Evolutionary conservation across 257 asterid species (phyloP), one percentile per base, ranked within the genome.

Genomic region (Rubia yunnanensis): DNA sequence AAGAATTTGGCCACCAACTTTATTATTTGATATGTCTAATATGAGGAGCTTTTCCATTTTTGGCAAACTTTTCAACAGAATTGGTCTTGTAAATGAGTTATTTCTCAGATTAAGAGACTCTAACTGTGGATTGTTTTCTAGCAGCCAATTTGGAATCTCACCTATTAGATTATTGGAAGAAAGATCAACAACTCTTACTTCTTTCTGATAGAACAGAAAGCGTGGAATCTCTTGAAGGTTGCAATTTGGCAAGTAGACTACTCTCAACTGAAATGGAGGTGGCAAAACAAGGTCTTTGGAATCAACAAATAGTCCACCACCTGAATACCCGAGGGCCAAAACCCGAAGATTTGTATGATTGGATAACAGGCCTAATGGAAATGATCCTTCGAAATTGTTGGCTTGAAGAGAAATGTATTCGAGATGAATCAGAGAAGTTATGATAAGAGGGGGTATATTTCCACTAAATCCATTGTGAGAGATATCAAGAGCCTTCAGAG

Each of bases 11-110:
- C 69, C 69, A 26, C 20, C 20, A 3, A 62, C 1, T 7, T 28
- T 39, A 30, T 70, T 70, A 31, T 53, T 63, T 24, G 69, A 70
- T 14, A 70, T 10, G 35, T 70, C 74, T 18, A 62, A 50, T 55
- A 36, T 5, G 1, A 1, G 17, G 10, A 62, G 24, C 17, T 32
- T 18, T 10, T 44, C 52, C 52, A n/a, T 11, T 8, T 38, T 62
- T 0, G 30, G 63, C 27, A 24, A 15, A 15, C 22, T 15, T 23
- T 41, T 26, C 27, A 44, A 10, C 18, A 24, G n/a, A 30, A 70
- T 26, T 23, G 6, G 31, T 36, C 64, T 64, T 3, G 6, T 58
- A 18, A 70, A 48, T 35, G 69, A 52, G 64, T 70, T 70, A 32
- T 70, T 53, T 36, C 55, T 70, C 30, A 62, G 31, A 5, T 61